phyloP scores from a whole-genome alignment of 305 asterid species.

The Petunia hybrid region DNA sequence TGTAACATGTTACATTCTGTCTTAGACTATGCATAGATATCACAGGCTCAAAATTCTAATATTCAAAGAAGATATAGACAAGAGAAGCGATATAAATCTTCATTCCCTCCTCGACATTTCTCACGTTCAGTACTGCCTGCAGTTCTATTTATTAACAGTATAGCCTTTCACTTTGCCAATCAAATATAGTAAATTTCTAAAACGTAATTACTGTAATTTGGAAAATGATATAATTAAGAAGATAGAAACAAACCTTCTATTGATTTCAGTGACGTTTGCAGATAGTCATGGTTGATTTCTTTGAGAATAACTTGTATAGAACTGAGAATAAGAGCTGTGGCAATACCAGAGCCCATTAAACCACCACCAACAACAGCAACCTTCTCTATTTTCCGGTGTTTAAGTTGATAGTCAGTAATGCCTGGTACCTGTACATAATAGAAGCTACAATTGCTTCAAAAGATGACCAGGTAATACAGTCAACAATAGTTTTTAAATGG shows the following conservation, averaged over 20 bases:
- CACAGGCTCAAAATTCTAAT: not conserved
- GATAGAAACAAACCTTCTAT: slow-evolving; percentile 34
- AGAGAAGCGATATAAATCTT: not conserved
- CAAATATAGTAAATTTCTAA: not conserved
- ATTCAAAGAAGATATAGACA: not conserved
- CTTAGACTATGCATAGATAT: not conserved
- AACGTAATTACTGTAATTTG: not conserved
- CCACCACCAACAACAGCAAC: slow-evolving; percentile 44
- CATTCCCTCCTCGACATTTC: not conserved
- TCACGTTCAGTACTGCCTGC: not conserved
- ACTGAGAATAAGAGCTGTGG: slow-evolving; percentile 39
- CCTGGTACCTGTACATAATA: slow-evolving; percentile 34
- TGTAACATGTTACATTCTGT: not conserved
- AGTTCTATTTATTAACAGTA: not conserved
- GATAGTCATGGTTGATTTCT: slow-evolving; percentile 34
- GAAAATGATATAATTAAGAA: not conserved
- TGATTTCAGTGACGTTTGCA: slow-evolving; percentile 36
- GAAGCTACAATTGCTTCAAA: not conserved
- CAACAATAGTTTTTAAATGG: not conserved
- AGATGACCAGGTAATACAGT: not conserved
- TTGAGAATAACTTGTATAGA: slow-evolving; percentile 37
- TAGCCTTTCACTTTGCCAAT: not conserved
- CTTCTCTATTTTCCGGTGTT: slow-evolving; percentile 36
- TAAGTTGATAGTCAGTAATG: slow-evolving; percentile 35
- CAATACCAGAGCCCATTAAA: slow-evolving; percentile 43